Conservation (phyloP, 148 eudicot species). For the Camellia granthamiana region DNA sequence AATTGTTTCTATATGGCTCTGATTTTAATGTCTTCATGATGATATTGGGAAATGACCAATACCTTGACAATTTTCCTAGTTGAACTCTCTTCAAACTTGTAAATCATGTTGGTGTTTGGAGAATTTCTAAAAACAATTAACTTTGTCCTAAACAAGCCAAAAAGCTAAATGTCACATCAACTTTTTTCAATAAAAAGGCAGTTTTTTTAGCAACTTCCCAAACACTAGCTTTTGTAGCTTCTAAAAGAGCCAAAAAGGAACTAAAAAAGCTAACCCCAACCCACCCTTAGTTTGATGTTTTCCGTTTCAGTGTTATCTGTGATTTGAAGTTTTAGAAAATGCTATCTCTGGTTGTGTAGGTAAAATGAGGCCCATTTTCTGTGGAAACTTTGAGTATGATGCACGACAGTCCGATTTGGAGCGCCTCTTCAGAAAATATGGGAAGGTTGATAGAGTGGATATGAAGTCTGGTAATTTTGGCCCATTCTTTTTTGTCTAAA, state of each 20-base stretch:
- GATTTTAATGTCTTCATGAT: neutral
- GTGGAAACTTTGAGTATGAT: conserved; percentile 62
- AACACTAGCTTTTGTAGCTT: too few relatives aligned
- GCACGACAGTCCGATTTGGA: conserved; percentile 55
- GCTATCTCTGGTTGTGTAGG: conserved; percentile 8
- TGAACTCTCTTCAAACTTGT: neutral
- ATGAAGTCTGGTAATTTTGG: conserved; percentile 53
- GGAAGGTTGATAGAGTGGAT: conserved; percentile 67
- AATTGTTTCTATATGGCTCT: neutral
- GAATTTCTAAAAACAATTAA: too few relatives aligned
- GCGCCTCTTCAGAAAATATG: conserved; percentile 57
- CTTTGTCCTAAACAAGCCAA: too few relatives aligned
- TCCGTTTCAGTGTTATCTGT: neutral
- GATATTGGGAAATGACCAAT: neutral
- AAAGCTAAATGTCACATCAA: too few relatives aligned
- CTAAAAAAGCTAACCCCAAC: too few relatives aligned
- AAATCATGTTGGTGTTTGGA: neutral
- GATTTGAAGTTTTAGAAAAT: neutral
- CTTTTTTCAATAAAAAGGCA: too few relatives aligned
- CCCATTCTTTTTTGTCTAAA: neutral
- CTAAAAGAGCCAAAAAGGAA: too few relatives aligned
- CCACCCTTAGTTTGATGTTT: neutral
- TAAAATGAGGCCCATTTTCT: conserved; percentile 57
- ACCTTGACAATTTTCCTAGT: neutral
- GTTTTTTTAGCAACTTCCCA: too few relatives aligned